Base-by-base conservation (phyloP, 345 rosid genomes). In the Sonneratia caseolaris region DNA sequence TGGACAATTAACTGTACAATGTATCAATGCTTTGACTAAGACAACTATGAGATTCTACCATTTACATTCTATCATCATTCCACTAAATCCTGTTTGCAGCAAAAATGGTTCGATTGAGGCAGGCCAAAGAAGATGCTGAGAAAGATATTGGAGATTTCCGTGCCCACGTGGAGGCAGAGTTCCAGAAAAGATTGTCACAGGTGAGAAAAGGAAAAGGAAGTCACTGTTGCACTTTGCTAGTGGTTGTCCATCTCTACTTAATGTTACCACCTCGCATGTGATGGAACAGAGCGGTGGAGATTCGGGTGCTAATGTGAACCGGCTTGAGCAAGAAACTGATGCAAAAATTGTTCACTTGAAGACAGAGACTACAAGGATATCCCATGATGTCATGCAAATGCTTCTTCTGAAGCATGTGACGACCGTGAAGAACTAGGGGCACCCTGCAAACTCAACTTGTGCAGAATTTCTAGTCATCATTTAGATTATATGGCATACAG, bases 101-200 rank as follows among this genome's bases (percentile, higher is more conserved):
- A 22, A 93, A 93, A 87, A 51, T 87, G 86, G 82, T 90, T 70
- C 88, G 94, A 73, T 72, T 93, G 78, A 91, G 85, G 76, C 94
- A 85, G 79, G 96, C 98, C 76, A 89, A 91, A 81, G 96, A 91
- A 70, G 95, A 89, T 76, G 94, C 91, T 64, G 94, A 87, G 71
- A 89, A 76, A 76, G 95, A 89, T 80, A 66, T 88, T 75, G 76
- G 88, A 77, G 84, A 83, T 16, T 89, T 78, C 70, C 90, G 87
- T 70, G 84, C 90, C 65, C 91, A 76, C 43, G 79, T 88, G 70
- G 97, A 93, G 78, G 76, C 77, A 55, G 86, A 84, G 49, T 93
- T 85, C 79, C 94, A 89, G 83, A 88, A 75, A 76, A 88, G 86
- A 77, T 76, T 89, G 59, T 80, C 87, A 45, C 91, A 81, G 92